Evolutionary conservation across 139 green algal species (phyloP).

Genomic region (Coelastrella sp.): DNA sequence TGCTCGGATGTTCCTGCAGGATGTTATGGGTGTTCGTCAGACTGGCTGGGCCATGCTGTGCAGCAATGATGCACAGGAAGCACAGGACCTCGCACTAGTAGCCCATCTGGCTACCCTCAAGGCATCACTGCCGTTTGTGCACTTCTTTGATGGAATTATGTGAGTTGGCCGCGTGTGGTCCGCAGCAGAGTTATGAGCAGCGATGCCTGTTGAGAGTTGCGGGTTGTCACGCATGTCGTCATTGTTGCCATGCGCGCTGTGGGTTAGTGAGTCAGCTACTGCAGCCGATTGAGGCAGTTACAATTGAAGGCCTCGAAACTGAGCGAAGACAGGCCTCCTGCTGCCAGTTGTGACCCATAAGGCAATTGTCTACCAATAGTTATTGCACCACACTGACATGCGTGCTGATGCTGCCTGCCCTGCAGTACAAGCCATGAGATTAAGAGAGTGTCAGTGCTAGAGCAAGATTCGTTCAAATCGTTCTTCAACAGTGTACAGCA

Average conservation of each 20-base stretch:
- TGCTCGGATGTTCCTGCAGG: background rate
- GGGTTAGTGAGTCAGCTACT: too few relatives aligned
- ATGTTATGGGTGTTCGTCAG: conserved; percentile 66
- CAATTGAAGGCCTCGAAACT: too few relatives aligned
- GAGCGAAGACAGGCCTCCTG: too few relatives aligned
- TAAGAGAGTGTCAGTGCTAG: conserved; percentile 11
- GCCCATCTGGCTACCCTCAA: conserved; percentile 65
- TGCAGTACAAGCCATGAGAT: conserved; percentile 47
- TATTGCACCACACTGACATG: too few relatives aligned
- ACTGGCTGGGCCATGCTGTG: conserved; percentile 68
- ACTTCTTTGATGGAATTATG: conserved; percentile 36
- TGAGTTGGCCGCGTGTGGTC: background rate
- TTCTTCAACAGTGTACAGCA: conserved; percentile 41
- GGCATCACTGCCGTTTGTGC: conserved; percentile 32
- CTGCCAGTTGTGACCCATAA: too few relatives aligned
- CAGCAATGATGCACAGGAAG: conserved; percentile 70
- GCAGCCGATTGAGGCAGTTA: too few relatives aligned
- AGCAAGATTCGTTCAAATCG: conserved; percentile 36
- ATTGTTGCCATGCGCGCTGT: too few relatives aligned
- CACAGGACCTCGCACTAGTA: conserved; percentile 66
- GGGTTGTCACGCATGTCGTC: too few relatives aligned
- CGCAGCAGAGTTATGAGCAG: too few relatives aligned
- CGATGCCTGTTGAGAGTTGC: too few relatives aligned
- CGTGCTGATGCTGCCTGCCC: background rate
- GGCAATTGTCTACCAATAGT: too few relatives aligned